These are phyloP conservation scores for Backusella australiensis DNA, from an alignment of 192 early-diverging fungal genomes.

Conservation along the genomic window DNA sequence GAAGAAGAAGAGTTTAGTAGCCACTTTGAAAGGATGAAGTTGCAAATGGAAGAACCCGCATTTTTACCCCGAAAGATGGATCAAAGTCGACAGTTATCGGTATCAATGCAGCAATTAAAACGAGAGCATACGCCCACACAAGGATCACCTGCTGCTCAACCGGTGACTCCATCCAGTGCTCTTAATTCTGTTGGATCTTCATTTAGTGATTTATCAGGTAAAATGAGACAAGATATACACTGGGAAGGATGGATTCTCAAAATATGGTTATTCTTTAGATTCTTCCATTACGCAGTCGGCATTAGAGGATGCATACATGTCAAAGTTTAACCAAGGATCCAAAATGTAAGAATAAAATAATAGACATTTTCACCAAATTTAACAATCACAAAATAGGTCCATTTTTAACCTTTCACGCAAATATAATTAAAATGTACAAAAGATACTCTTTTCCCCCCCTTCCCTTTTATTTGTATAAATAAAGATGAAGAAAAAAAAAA, in stretches of 20 bases:
- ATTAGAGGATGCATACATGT: slow-evolving; percentile 51
- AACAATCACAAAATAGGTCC: slow-evolving; percentile 1
- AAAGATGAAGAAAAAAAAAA: neutral
- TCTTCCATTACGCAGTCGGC: slow-evolving; percentile 55
- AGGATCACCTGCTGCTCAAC: neutral
- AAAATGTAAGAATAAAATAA: slow-evolving; percentile 40
- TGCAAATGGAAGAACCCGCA: slow-evolving; percentile 16
- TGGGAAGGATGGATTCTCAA: too few species aligned
- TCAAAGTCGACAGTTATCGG: neutral
- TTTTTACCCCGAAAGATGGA: neutral
- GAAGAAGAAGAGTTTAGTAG: slow-evolving; percentile 9
- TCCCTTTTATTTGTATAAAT: neutral
- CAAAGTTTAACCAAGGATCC: slow-evolving; percentile 47
- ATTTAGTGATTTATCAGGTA: slow-evolving; percentile 50
- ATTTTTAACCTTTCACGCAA: slow-evolving; percentile 16
- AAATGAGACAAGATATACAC: neutral
- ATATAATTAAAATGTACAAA: slow-evolving; percentile 16
- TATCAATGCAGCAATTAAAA: slow-evolving; percentile 8
- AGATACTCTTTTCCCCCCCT: neutral
- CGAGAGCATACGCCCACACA: neutral
- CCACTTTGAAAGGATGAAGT: slow-evolving; percentile 15
- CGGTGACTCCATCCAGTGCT: neutral
- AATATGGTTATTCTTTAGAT: slow-evolving; percentile 23
- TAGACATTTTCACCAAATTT: too few species aligned
- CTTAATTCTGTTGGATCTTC: slow-evolving; percentile 43